Conservation (phyloP, 192 early-diverging fungal genomes). For the Backusella macrospora region DNA sequence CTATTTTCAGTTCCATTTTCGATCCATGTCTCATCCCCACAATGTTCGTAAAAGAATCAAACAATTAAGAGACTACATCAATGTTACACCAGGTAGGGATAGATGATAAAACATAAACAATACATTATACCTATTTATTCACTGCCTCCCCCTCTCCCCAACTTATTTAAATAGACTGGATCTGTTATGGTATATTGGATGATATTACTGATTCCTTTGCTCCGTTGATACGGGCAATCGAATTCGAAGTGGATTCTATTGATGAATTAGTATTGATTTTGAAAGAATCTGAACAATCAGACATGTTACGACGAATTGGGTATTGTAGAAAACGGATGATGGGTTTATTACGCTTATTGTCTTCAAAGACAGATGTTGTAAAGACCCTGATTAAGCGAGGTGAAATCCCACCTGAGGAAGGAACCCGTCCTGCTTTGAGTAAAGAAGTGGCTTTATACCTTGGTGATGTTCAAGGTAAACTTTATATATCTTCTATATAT, state of each 20-base stretch:
- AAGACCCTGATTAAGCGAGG: conserved; percentile 75
- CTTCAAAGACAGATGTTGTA: conserved; percentile 78
- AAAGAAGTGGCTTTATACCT: conserved; percentile 75
- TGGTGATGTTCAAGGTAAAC: conserved; percentile 73
- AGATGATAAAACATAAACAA: not conserved
- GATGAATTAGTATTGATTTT: conserved; percentile 95
- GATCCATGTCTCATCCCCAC: conserved; percentile 75
- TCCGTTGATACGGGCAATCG: conserved; percentile 83
- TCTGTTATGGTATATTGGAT: conserved; percentile 96
- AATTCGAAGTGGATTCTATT: conserved; percentile 94
- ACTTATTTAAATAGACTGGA: conserved; percentile 96
- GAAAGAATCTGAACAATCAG: conserved; percentile 84
- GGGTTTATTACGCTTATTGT: conserved; percentile 67
- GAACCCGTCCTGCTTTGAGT: conserved; percentile 32
- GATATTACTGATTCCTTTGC: conserved; percentile 95
- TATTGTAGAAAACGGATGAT: conserved; percentile 74
- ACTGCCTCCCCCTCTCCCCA: too few relatives aligned
- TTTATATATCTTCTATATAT: not conserved
- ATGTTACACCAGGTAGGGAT: conserved; percentile 71
- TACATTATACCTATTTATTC: not conserved
- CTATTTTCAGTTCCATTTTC: conserved; percentile 74
- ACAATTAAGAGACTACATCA: conserved; percentile 83
- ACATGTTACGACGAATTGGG: conserved; percentile 81
- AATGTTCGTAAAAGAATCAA: conserved; percentile 87
- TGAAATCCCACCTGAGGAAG: conserved; percentile 30